Evolutionary conservation across 23 red algal genomes (phyloP), one percentile per base, ranked within the genome.

Genomic region (Gracilaria caudata): DNA sequence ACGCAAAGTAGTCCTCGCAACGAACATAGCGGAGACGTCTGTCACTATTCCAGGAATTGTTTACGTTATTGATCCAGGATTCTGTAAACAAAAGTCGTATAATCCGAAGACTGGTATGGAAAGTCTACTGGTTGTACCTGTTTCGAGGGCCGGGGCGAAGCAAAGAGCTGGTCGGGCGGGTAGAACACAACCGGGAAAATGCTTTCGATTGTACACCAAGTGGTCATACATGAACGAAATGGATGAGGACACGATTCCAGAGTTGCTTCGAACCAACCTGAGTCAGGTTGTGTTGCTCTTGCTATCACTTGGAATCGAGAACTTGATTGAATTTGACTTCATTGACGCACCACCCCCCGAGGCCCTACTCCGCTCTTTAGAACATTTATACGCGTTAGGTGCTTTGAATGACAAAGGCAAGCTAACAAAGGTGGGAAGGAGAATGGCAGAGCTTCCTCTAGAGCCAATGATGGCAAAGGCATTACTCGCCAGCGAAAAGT

Each of bases 1-100:
- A 7, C 93, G 97, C 47, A 99, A 99, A 64, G 88, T 94, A 39
- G 93, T 99, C 0, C 72, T 99, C 14, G 97, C 97, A 8, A 99
- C 97, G 20, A 99, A 95, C 65, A 94, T 99, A 37, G 97, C 97
- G 11, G 97, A 99, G 79, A 94, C 97, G 19, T 96, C 93, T 32
- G 73, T 99, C 30, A 99, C 97, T 11, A 99, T 99, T 74, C 90
- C 93, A 29, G 97, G 97, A 7, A 84, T 99, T 33, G 90, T 93
- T 24, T 99, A 95, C 41, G 97, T 99, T 2, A 89, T 99, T 56
- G 97, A 99, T 92, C 84, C 97, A 0, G 97, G 97, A 13, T 94
- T 94, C 79, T 90, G 93, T 36, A 99, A 99, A 64, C 97, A 99
- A 59, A 95, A 95, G 49, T 70, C 66, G 32, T 94, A 91, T 78